These are phyloP conservation scores for Microthlaspi erraticum DNA, from an alignment of 345 rosid genomes.

Conservation along the genomic window DNA sequence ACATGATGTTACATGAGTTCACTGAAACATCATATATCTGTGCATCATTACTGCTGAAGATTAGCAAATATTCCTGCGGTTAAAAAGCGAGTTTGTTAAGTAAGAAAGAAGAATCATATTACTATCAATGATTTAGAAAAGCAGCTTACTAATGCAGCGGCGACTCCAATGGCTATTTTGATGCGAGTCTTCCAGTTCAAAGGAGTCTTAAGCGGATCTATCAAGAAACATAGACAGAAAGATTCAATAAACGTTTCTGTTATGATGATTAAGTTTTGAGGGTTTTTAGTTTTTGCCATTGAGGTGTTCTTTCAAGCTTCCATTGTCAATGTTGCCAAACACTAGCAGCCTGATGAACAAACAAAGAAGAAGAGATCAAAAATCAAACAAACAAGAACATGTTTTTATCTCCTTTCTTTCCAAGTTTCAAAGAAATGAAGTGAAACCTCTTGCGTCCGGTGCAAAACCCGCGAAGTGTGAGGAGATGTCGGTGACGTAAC, in stretches of 20 bases:
- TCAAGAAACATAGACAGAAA: constrained; percentile 29
- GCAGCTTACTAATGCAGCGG: constrained; percentile 86
- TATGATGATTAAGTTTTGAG: neutral
- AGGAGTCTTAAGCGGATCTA: constrained; percentile 96
- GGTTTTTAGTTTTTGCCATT: constrained; percentile 66
- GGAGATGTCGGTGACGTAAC: constrained; percentile 93
- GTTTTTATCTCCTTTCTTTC: neutral
- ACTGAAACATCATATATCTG: constrained; percentile 71
- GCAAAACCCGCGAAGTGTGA: constrained; percentile 82
- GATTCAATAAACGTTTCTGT: neutral
- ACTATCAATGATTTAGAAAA: neutral
- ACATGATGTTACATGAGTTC: constrained; percentile 81
- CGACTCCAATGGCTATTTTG: constrained; percentile 81
- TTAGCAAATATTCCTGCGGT: constrained; percentile 83
- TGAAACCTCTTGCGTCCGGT: constrained; percentile 70
- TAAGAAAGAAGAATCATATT: neutral
- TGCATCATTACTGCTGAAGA: constrained; percentile 70
- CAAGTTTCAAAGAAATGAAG: neutral
- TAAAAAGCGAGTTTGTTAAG: neutral
- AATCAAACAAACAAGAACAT: constrained; percentile 8
- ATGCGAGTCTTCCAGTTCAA: constrained; percentile 87
- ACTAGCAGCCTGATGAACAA: constrained; percentile 69
- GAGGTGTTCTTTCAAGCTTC: constrained; percentile 92
- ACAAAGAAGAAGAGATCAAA: constrained; percentile 8
- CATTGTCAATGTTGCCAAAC: constrained; percentile 76